A percentile compares a stretch with the other conserved stretches of the same genome.
Evolutionary conservation across 106 monocot species (phyloP).

Genomic region (Phalaenopsis equestris): DNA sequence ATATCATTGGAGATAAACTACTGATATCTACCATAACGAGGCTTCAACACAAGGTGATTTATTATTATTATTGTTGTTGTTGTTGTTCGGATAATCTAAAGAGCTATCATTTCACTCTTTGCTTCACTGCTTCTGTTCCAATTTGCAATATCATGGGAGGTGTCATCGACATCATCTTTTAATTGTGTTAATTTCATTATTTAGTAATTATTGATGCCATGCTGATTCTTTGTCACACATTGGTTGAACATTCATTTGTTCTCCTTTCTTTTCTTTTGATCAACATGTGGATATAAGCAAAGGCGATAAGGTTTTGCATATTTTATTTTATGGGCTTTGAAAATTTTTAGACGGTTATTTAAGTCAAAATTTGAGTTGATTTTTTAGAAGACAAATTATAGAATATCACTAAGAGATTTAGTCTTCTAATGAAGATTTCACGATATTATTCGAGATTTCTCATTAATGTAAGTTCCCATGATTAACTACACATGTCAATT

Average conservation of each 20-base stretch:
- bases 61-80: not conserved
- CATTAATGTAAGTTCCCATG: not conserved
- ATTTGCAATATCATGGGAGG: not conserved
- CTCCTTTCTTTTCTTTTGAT: not conserved
- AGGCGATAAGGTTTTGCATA: not conserved
- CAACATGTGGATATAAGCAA: not conserved
- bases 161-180: not conserved
- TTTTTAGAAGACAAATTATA: too few species aligned
- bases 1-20: constrained; percentile 75
- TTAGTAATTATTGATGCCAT: not conserved
- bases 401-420: too few species aligned
- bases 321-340: not conserved
- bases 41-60: constrained; percentile 61
- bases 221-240: not conserved
- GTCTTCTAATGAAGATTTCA: too few species aligned
- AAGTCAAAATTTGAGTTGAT: too few species aligned
- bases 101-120: not conserved
- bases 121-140: not conserved
- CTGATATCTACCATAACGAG: constrained; percentile 77
- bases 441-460: not conserved
- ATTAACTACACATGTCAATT: not conserved
- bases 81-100: not conserved
- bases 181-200: not conserved
- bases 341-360: not conserved
- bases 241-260: not conserved